Percentiles rank a stretch among this genome's conserved stretches.
These are phyloP conservation scores for Cylindrotheca fusiformis DNA, from an alignment of 108 stramenopile genomes.

Conservation along the genomic window DNA sequence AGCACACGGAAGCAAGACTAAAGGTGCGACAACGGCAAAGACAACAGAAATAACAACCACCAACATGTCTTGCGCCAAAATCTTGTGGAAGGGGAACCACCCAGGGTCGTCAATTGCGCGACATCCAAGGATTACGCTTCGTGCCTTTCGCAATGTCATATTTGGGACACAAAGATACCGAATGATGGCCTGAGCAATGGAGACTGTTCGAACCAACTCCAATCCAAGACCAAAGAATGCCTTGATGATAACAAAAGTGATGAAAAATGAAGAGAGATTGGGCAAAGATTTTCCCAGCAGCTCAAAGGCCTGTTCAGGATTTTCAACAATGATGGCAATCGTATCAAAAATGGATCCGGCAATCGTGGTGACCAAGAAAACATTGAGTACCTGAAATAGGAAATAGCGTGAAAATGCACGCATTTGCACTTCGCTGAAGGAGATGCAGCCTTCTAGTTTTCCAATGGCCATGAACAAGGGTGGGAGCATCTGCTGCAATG, in stretches of 20 bases:
- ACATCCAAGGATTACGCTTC: conserved; percentile 58
- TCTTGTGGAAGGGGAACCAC: conserved; percentile 91
- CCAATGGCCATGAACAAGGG: conserved; percentile 80
- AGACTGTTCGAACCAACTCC: conserved; percentile 74
- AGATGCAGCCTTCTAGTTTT: conserved; percentile 68
- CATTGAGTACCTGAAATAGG: conserved; percentile 85
- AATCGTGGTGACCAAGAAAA: conserved; percentile 91
- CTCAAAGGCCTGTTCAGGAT: conserved; percentile 83
- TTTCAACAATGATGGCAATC: conserved; percentile 77
- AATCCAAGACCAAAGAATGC: conserved; percentile 85
- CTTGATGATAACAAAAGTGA: conserved; percentile 87
- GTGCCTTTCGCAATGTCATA: conserved; percentile 67
- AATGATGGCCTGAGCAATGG: conserved; percentile 59
- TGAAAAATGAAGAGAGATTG: conserved; percentile 85
- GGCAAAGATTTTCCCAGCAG: conserved; percentile 88
- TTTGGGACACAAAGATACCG: conserved; percentile 70
- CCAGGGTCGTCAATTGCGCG: conserved; percentile 89
- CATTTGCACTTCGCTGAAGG: conserved; percentile 87
- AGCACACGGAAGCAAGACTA: conserved; percentile 81
- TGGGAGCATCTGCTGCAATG: conserved; percentile 79
- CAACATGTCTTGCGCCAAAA: conserved; percentile 91
- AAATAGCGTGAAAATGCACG: conserved; percentile 89
- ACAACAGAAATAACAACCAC: conserved; percentile 87
- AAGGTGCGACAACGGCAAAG: conserved; percentile 89
- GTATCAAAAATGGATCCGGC: conserved; percentile 89